Conservation (phyloP, 2,329 filamentous ascomycete genomes). For the Ceratocystis alfenasii region DNA sequence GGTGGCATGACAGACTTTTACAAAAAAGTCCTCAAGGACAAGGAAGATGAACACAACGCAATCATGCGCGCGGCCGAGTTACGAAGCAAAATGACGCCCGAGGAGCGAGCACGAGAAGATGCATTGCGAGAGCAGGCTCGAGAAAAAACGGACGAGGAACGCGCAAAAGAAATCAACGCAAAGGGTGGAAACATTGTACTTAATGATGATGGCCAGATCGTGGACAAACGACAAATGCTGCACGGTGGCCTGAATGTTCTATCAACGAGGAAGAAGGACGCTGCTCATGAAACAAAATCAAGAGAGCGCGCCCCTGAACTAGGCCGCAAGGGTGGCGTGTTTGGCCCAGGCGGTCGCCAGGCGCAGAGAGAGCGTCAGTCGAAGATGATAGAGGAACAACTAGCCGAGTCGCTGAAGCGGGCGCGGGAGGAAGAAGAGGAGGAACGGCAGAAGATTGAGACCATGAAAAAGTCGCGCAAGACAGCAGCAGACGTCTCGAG, state of each 20-base stretch:
- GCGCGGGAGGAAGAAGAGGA: conserved; percentile 56
- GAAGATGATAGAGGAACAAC: conserved; percentile 65
- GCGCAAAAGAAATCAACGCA: conserved; percentile 55
- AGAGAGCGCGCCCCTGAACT: conserved; percentile 17
- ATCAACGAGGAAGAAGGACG: conserved; percentile 26
- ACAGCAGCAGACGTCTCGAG: conserved; percentile 63
- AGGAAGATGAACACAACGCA: conserved; percentile 57
- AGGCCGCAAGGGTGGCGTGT: conserved; percentile 31
- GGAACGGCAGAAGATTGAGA: conserved; percentile 48
- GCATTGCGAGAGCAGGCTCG: conserved; percentile 26
- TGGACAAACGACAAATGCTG: conserved; percentile 72
- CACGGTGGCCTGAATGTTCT: conserved; percentile 63
- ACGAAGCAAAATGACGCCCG: conserved; percentile 34
- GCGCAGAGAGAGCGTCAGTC: conserved; percentile 65
- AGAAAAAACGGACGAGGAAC: conserved; percentile 47
- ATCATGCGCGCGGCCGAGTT: conserved; percentile 55
- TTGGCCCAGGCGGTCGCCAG: conserved; percentile 32
- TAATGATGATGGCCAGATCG: conserved; percentile 73
- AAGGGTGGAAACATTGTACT: conserved; percentile 51
- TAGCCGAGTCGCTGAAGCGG: conserved; percentile 61
- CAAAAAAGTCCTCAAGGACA: conserved; percentile 57
- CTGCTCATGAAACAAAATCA: conserved; percentile 4
- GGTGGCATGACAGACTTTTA: conserved; percentile 72
- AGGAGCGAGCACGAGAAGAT: conserved; percentile 27
- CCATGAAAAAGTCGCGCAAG: conserved; percentile 63